These are phyloP conservation scores for Agarophyton chilense DNA, from an alignment of 23 red algal species.

Conservation along the genomic window DNA sequence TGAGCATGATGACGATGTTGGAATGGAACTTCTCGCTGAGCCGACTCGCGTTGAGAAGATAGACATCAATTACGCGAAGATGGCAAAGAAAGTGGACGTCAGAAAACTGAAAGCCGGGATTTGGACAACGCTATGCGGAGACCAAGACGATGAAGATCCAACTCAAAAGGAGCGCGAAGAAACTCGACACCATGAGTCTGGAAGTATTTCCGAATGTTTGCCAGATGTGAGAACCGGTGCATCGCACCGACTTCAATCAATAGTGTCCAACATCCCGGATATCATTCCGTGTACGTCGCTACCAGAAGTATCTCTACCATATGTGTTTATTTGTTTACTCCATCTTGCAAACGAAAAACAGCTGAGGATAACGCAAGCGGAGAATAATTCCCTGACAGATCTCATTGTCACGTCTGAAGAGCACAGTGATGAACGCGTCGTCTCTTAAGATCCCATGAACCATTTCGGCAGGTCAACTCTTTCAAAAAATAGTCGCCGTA, in stretches of 20 bases:
- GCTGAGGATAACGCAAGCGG: slow-evolving; percentile 48
- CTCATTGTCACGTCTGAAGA: slow-evolving; percentile 19
- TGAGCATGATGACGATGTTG: slow-evolving; percentile 18
- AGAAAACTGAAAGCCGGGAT: slow-evolving; percentile 78
- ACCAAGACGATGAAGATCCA: neutral
- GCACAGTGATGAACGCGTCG: neutral
- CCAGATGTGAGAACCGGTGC: slow-evolving; percentile 19
- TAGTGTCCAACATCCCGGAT: slow-evolving; percentile 42
- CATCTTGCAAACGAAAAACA: slow-evolving; percentile 96
- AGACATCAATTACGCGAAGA: slow-evolving; percentile 86
- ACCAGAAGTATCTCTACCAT: slow-evolving; percentile 79
- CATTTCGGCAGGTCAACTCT: neutral
- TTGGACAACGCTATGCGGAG: slow-evolving; percentile 76
- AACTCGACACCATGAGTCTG: neutral
- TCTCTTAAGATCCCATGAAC: neutral
- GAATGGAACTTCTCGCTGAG: slow-evolving; percentile 50
- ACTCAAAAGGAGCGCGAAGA: neutral
- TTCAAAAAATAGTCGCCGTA: neutral
- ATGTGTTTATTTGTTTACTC: slow-evolving; percentile 95
- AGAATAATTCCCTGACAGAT: slow-evolving; percentile 14
- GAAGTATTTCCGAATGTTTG: neutral
- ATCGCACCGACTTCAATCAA: slow-evolving; percentile 12
- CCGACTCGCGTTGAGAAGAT: slow-evolving; percentile 64
- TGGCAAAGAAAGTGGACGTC: slow-evolving; percentile 96
- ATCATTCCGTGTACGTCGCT: slow-evolving; percentile 29